These are phyloP conservation scores for Rhodamnia argentea DNA, from an alignment of 345 rosid species.

Conservation along the genomic window DNA sequence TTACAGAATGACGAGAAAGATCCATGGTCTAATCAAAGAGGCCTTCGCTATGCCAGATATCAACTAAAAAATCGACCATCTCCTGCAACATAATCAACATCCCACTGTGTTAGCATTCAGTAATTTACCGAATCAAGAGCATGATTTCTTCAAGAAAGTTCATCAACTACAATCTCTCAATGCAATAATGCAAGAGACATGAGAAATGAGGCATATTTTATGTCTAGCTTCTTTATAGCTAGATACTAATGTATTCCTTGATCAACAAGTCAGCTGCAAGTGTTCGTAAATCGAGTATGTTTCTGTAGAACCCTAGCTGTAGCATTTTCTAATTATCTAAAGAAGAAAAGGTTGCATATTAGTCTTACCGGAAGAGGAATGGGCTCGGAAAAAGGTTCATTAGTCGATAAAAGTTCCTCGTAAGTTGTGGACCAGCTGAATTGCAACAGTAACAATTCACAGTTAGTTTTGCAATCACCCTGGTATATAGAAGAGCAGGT, in stretches of 20 bases:
- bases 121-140: not conserved
- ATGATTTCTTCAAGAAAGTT: not conserved
- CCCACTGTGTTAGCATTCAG: not conserved
- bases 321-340: not conserved
- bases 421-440: constrained; percentile 89
- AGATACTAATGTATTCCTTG: not conserved
- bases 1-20: not conserved
- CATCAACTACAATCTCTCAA: not conserved
- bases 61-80: constrained; percentile 91
- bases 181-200: not conserved
- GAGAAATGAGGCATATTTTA: not conserved
- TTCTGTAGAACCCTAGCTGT: not conserved
- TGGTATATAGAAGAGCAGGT: not conserved
- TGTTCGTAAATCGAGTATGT: not conserved
- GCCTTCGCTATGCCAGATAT: constrained; percentile 83
- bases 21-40: constrained; percentile 47
- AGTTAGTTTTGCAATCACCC: constrained; percentile 7
- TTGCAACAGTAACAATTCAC: not conserved
- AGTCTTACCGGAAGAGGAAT: constrained; percentile 78
- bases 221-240: not conserved
- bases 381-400: constrained; percentile 68
- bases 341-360: not conserved
- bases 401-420: constrained; percentile 71
- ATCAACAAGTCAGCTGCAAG: not conserved
- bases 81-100: constrained; percentile 39